Conservation (phyloP, 129 eudicot species). For the Flaveria trinervia region DNA sequence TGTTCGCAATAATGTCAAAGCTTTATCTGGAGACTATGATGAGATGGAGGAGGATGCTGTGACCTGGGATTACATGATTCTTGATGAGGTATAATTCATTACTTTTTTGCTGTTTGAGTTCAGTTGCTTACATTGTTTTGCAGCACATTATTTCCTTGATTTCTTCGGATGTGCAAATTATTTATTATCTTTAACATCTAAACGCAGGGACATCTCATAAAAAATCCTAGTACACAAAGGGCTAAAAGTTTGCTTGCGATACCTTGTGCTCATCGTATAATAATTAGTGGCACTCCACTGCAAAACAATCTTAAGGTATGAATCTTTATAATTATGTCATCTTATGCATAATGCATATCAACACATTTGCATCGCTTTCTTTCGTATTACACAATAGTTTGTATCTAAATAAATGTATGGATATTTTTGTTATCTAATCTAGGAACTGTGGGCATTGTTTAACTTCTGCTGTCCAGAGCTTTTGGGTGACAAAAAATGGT, state of each 20-base stretch:
- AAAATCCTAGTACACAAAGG: constrained; percentile 97
- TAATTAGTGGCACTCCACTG: constrained; percentile 98
- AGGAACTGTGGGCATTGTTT: constrained; percentile 98
- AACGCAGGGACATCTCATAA: constrained; percentile 88
- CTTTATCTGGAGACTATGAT: constrained; percentile 60
- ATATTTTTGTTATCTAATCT: constrained; percentile 12
- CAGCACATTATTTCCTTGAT: background rate
- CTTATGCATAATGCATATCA: background rate
- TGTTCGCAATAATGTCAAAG: constrained; percentile 75
- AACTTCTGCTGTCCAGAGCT: constrained; percentile 93
- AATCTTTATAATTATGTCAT: background rate
- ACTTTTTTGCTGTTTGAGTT: background rate
- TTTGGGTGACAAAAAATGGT: constrained; percentile 92
- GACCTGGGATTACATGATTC: constrained; percentile 93
- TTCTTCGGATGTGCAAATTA: background rate
- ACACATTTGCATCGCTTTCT: background rate
- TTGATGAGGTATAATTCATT: constrained; percentile 70
- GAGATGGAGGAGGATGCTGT: constrained; percentile 61
- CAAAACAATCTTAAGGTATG: constrained; percentile 91
- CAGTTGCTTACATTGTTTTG: constrained; percentile 2
- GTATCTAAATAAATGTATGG: constrained; percentile 17
- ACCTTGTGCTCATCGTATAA: constrained; percentile 81
- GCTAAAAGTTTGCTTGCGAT: constrained; percentile 91
- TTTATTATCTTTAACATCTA: constrained; percentile 17
- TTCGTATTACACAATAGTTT: background rate